Conservation (phyloP, 306 rosid genomes). For the Rosa chinensis region DNA sequence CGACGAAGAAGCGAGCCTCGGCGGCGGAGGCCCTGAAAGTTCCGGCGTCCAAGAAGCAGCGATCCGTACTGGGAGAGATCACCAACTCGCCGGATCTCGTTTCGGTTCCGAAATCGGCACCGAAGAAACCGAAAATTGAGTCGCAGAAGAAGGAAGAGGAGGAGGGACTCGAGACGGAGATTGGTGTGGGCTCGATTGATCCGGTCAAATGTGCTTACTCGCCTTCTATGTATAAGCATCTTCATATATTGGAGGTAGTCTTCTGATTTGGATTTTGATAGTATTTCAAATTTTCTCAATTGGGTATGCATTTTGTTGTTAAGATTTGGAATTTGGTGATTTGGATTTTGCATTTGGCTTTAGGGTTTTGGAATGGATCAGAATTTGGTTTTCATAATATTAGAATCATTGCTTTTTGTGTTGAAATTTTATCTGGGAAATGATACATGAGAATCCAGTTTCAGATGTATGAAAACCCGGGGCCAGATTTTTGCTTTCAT, state of each 20-base stretch:
- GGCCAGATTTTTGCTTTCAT: background rate
- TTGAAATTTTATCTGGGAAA: background rate
- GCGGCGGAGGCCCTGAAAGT: slow-evolving; percentile 9
- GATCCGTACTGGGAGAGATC: slow-evolving; percentile 34
- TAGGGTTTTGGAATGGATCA: background rate
- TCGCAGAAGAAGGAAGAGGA: background rate
- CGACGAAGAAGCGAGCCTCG: slow-evolving; percentile 25
- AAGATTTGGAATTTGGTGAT: background rate
- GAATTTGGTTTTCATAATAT: background rate
- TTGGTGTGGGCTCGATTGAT: slow-evolving; percentile 16
- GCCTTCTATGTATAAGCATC: slow-evolving; percentile 21
- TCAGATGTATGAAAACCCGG: background rate
- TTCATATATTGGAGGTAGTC: slow-evolving; percentile 31
- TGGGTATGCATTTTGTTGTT: background rate
- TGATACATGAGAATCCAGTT: background rate
- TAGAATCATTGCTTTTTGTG: background rate
- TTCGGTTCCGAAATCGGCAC: slow-evolving; percentile 14
- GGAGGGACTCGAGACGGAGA: background rate
- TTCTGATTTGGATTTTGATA: background rate
- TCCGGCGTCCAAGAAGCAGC: slow-evolving; percentile 28
- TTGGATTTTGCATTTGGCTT: background rate
- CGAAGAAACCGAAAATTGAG: background rate
- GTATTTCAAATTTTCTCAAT: too few relatives aligned
- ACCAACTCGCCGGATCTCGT: slow-evolving; percentile 27
- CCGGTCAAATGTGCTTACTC: slow-evolving; percentile 11